These are phyloP conservation scores for Calonectria honghensis DNA, from an alignment of 2,329 filamentous ascomycete genomes.

Conservation along the genomic window DNA sequence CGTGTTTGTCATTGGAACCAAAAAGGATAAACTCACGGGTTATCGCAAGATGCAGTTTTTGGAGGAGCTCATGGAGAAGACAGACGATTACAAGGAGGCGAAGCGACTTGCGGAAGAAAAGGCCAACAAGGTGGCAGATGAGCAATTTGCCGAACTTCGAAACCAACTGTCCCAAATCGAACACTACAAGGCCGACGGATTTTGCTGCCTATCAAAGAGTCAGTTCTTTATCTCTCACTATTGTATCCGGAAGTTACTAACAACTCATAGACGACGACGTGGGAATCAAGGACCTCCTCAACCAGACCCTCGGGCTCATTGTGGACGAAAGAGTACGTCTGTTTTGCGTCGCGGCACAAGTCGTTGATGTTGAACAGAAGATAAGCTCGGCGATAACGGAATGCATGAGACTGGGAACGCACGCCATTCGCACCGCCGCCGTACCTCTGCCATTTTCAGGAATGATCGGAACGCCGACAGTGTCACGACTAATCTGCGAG, in stretches of 20 bases:
- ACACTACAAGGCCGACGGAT: slow-evolving; percentile 54
- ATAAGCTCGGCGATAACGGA: slow-evolving; percentile 57
- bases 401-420: slow-evolving; percentile 55
- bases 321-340: slow-evolving; percentile 57
- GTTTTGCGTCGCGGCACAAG: slow-evolving; percentile 56
- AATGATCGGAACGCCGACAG: slow-evolving; percentile 52
- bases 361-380: slow-evolving; percentile 57
- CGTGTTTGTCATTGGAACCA: slow-evolving; percentile 53
- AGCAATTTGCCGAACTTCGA: slow-evolving; percentile 49
- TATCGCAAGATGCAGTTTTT: slow-evolving; percentile 47
- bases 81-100: slow-evolving; percentile 51
- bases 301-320: slow-evolving; percentile 54
- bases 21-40: slow-evolving; percentile 52
- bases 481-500: slow-evolving; percentile 55
- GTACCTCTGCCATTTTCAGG: slow-evolving; percentile 51
- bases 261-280: slow-evolving; percentile 45
- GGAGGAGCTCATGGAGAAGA: slow-evolving; percentile 54
- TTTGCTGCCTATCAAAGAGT: slow-evolving; percentile 53
- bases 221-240: accelerated
- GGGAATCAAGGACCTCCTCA: slow-evolving; percentile 51
- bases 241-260: background rate
- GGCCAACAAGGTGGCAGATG: slow-evolving; percentile 48
- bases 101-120: slow-evolving; percentile 49
- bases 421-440: slow-evolving; percentile 53
- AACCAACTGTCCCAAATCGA: slow-evolving; percentile 52